Evolutionary conservation across 495 filamentous ascomycete genomes (phyloP), one percentile per base, ranked within the genome.

Genomic region (Collariella sp.): DNA sequence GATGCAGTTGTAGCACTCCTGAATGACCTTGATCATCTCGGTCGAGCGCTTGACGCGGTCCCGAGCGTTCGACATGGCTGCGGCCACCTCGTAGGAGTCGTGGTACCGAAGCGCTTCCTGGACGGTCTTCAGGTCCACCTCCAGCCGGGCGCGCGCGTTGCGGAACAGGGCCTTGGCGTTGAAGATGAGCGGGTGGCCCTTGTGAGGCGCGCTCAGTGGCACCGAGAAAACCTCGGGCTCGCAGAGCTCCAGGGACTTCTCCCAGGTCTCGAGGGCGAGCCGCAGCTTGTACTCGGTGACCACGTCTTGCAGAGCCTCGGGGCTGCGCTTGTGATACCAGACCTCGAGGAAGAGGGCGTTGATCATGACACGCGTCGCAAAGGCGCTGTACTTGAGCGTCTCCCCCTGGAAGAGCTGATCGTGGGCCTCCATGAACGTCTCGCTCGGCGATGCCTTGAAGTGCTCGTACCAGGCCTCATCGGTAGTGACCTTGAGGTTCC

Each of bases 221-320:
- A 97, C 89, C 7, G 89, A 80, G 55, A 94, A 90, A 5, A 81
- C 86, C 67, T 98, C 93, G 5, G 91, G 83, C 73, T 97, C 91
- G 67, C 91, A 96, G 47, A 95, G 77, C 46, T 95, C 89, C 9
- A 97, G 79, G 16, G 93, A 94, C 75, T 84, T 89, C 78, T 96
- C 91, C 93, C 93, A 98, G 19, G 91, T 96, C 74, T 97, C 93
- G 50, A 98, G 76, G 41, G 93, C 93, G 22, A 96, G 81, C 55
- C 94, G 83, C 50, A 98, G 85, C 77, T 96, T 98, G 80, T 96
- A 98, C 70, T 98, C 93, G 16, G 91, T 95, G 10, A 96, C 91
- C 44, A 96, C 90, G 68, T 95, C 91, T 68, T 96, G 93, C 47
- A 96, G 75, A 42, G 90, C 89, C 70, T 96, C 91, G 39, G 91